Conservation (phyloP, 345 rosid species). For the Trapa incisa region DNA sequence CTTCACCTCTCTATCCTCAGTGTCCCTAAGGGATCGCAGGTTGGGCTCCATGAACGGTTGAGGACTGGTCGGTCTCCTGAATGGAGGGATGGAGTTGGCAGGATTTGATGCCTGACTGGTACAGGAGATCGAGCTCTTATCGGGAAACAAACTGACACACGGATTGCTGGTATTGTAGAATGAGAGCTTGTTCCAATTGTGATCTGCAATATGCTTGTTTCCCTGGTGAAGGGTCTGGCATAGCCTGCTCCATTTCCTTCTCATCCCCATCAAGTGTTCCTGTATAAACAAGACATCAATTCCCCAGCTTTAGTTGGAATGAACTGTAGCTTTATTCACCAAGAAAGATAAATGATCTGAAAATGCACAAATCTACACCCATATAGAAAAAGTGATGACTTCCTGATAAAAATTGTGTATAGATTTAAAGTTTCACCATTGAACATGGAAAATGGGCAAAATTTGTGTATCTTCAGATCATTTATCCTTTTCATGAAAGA, state of each 20-base stretch:
- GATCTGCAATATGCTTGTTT: slow-evolving; percentile 10
- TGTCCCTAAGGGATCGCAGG: slow-evolving; percentile 44
- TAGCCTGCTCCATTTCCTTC: slow-evolving; percentile 58
- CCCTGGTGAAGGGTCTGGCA: slow-evolving; percentile 51
- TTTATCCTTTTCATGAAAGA: no score
- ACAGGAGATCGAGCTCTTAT: slow-evolving; percentile 30
- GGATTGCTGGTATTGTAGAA: slow-evolving; percentile 4
- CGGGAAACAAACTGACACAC: slow-evolving; percentile 22
- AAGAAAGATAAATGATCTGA: no score
- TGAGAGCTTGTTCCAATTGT: no score
- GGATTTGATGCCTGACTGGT: slow-evolving; percentile 26
- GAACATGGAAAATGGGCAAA: no score
- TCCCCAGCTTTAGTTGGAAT: background rate
- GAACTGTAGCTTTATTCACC: no score
- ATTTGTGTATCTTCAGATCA: no score
- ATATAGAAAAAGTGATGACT: no score
- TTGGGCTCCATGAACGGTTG: slow-evolving; percentile 28
- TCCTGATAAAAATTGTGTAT: no score
- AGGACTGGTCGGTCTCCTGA: slow-evolving; percentile 35
- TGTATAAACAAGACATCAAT: slow-evolving; percentile 8
- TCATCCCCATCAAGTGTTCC: slow-evolving; percentile 41
- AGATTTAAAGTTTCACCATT: no score
- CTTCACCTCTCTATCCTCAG: slow-evolving; percentile 45
- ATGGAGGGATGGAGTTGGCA: slow-evolving; percentile 40
- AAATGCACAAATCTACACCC: no score